Evolutionary conservation across 352 stramenopile species (phyloP), one percentile per base, ranked within the genome.

Genomic region (Heterotrichella gracilis): DNA sequence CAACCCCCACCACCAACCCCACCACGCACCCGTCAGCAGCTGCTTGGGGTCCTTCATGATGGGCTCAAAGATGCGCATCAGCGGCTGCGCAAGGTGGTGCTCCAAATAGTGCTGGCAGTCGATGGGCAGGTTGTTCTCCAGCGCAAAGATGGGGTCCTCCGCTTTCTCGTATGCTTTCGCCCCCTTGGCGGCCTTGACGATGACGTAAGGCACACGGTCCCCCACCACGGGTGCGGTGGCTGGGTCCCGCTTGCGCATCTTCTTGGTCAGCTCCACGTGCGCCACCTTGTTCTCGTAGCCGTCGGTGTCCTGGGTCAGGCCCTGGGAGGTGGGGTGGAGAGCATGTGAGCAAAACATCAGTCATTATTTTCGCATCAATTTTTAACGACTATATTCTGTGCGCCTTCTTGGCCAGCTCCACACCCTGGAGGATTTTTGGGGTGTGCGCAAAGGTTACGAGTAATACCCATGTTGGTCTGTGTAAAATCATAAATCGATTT

Each of bases 251-350:
- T 96, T 95, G 40, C 87, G 85, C 92, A 99, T 98, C 25, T 90
- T 83, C 73, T 94, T 88, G 13, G 92, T 92, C 68, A 99, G 78
- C 78, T 98, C 92, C 21, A 95, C 94, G 78, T 99, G 92, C 25
- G 92, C 90, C 71, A 95, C 86, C 74, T 97, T 98, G n/a, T 88
- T 80, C 72, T 94, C 95, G 81, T 98, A 98, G 74, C 95, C 90
- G 17, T 94, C 85, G 71, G 91, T 89, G 75, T 96, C 68, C 17
- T 73, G 70, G 1, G 69, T 25, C 42, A 79, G 79, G 22, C 94
- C 95, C 17, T 98, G 78, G 39, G 87, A n/a, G n/a, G n/a, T n/a
- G n/a, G n/a, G n/a, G n/a, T n/a, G n/a, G n/a, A n/a, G n/a, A n/a
- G n/a, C n/a, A n/a, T n/a, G n/a, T n/a, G n/a, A n/a, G n/a, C n/a